Evolutionary conservation across 257 asterid genomes (phyloP), one percentile per base, ranked within the genome.

Genomic region (Ilex asprella): DNA sequence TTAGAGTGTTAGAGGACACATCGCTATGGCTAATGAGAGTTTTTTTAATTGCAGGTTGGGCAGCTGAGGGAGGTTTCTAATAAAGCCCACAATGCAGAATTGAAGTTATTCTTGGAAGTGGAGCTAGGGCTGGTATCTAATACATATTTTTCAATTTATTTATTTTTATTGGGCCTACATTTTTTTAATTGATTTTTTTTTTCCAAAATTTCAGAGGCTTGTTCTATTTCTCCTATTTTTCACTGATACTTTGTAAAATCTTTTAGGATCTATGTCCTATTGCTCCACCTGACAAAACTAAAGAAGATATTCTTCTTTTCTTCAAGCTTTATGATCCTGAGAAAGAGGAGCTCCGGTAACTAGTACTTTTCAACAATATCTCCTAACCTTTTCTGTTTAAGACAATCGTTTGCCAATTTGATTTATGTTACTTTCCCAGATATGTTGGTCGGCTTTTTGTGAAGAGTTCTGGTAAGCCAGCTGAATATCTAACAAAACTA

Each of bases 241-340:
- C 60, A 27, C 47, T 60, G 51, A 61, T 41, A 16, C 41, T 67
- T 14, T 60, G 53, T 47, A 70, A 58, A 59, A 44, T 73, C 16
- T 62, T 71, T 41, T 70, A 93, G 99, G 97, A 84, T 71, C 78
- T 77, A 50, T 77, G 16, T 50, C 92, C 86, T 30, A 65, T 74
- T 59, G 85, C 92, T 73, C 95, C 88, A 56, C 88, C 94, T 31
- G 95, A 84, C 50, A 89, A 81, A 78, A 84, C 27, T 32, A 93
- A 82, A 81, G 99, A 93, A 31, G 96, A 85, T 67, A 76, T 89
- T 63, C 82, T 93, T 69, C 82, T 93, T 61, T 93, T 93, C 78
- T 89, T 93, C 67, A 93, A 93, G 78, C 79, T 85, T 70, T 93
- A 81, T 80, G 87, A 93, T 64, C 96, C 97, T 21, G 94, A 82